Evolutionary conservation across 805 yeast genomes (phyloP), one percentile per base, ranked within the genome.

Genomic region (Kodamaea neixiangensis): DNA sequence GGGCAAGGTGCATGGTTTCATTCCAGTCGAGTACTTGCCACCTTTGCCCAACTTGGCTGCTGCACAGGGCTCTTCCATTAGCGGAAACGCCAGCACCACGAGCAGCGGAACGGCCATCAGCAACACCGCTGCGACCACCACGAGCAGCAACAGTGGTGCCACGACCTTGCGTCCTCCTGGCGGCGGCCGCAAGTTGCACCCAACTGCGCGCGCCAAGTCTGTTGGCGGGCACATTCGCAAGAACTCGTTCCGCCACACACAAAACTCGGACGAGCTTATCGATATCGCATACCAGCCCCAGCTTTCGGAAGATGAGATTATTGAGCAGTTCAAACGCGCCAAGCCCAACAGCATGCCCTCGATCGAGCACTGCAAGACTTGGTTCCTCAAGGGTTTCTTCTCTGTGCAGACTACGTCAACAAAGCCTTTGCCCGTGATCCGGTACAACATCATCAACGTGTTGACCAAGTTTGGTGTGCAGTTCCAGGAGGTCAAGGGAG

Each of bases 351-450:
- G 87, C 13, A 91, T 92, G 97, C 96, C 96, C 21, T 90, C 97
- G 0, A 90, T 93, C 65, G 97, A 92, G 63, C 89, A 84, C 64
- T 96, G 97, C 53, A 87, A 87, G 70, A 92, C 96, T 1, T 78
- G 92, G 57, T 91, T 90, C 73, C 77, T 92, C 66, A 89, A 91
- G 65, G 97, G 97, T 1, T 92, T 93, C 63, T 92, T 92, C 70
- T 85, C 93, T 53, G 97, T 92, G 45, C 97, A 92, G 70, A 89
- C 96, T 1, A 92, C 98, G 0, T 90, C 97, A 1, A 89, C 97
- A 3, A 90, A 90, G 61, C 94, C 97, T 15, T 76, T 93, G 50
- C 92, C 96, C 10, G 87, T 89, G 55, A 91, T 92, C 51, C 81
- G 97, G 49, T 84, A 87, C 62, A 92, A 88, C 64, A 84, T 92